Evolutionary conservation across 805 yeast genomes (phyloP), one percentile per base, ranked within the genome.

Genomic region (Wickerhamomyces subpelliculosus): DNA sequence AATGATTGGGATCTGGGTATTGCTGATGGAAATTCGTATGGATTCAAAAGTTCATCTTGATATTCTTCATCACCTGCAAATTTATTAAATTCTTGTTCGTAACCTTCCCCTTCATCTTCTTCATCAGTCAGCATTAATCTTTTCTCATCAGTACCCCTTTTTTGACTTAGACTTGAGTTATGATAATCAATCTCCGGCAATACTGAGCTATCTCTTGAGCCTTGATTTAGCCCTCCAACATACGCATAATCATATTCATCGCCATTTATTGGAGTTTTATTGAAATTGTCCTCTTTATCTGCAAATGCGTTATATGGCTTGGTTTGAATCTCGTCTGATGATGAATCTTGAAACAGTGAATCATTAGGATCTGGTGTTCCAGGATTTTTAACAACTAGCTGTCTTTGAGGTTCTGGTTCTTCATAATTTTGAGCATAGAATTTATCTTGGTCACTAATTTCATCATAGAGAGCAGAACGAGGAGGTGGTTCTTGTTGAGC

Each of bases 291-390:
- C 3, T 27, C 20, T 17, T 27, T 19, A 4, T 8, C 13, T 10
- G 30, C 10, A 6, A 22, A 2, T 1, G 13, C n/a, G n/a, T n/a
- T n/a, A n/a, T n/a, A n/a, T n/a, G n/a, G n/a, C n/a, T n/a, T n/a
- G n/a, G n/a, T n/a, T n/a, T n/a, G n/a, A n/a, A n/a, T n/a, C n/a
- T n/a, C n/a, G n/a, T n/a, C n/a, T n/a, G n/a, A n/a, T n/a, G 49
- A 45, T 5, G 52, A 45, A 24, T 48, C 55, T 8, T 47, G 39
- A 37, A 48, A 50, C n/a, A 48, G 32, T 4, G 48, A 38, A 13
- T 39, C 36, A 20, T 36, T 41, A 19, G 27, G 19, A 18, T 19
- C 11, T 11, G 5, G 4, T 4, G 22, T 5, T 5, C 11, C 22
- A 4, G 7, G 22, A 29, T 29, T 22, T 17, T 4, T 18, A 17